Base-by-base conservation (phyloP, 2,329 filamentous ascomycete genomes). In the Cladosporium sp. region DNA sequence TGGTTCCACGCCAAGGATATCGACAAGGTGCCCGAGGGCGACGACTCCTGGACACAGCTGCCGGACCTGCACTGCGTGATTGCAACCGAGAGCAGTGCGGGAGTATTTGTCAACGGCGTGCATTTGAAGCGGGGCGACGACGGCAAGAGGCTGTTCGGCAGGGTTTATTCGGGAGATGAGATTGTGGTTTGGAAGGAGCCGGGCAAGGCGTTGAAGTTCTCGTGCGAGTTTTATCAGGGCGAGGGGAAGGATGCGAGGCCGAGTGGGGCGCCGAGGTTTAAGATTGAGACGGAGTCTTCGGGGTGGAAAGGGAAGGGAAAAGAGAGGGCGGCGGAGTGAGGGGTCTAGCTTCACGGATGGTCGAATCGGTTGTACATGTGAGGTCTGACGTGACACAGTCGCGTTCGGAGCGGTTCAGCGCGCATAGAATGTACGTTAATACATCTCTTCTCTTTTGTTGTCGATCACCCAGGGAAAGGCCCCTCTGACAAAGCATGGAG, bases 61-160 rank as follows among this genome's bases (percentile, higher is more conserved):
- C 68, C 70, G 2, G 78, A 81, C 10, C 74, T 84, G 2, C 84
- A 84, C 61, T 78, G 81, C 3, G 86, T 90, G 56, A 83, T 96
- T 46, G 85, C 86, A 1, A 95, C 89, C 3, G 89, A 90, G 61
- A 86, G 88, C 3, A 85, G 83, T 6, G 75, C 77, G 28, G 88
- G 89, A 16, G 88, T 96, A 56, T 78, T 75, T 59, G 77, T 97
- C 64, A 96, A 96, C 62, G 83, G 81, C 28, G 77, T 81, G n/a
- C 74, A 76, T 38, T 71, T 96, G 19, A 78, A 78, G 55, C 76
- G 80, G 53, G 76, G 78, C 2, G 70, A 74, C 22, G 73, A 73
- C 9, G 74, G 76, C 9, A 75, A 73, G 11, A 70, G 72, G 18
- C 72, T 82, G 1, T 88, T 80, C 43, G 83, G 86, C 22, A 81